Evolutionary conservation across 2,329 filamentous ascomycete genomes (phyloP).

Genomic region (Ascocoryne sarcoides): DNA sequence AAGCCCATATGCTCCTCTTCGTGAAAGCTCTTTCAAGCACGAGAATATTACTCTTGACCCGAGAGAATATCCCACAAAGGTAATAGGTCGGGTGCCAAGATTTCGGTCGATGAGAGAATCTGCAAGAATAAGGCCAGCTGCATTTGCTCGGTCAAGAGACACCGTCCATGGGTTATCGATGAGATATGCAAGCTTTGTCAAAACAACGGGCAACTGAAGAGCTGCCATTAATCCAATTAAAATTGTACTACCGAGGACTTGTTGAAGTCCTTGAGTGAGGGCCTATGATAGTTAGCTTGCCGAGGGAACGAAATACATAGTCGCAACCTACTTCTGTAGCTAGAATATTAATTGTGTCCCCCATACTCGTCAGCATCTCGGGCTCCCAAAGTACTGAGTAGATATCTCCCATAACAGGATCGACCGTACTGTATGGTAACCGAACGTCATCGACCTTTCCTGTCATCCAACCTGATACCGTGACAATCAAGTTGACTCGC

Average conservation of each 20-base stretch:
- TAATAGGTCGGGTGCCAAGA: slow-evolving; percentile 82
- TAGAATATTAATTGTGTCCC: slow-evolving; percentile 96
- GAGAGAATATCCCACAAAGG: slow-evolving; percentile 88
- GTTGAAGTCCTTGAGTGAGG: slow-evolving; percentile 90
- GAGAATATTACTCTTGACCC: slow-evolving; percentile 89
- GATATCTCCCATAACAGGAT: slow-evolving; percentile 95
- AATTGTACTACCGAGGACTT: slow-evolving; percentile 85
- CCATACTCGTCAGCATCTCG: slow-evolving; percentile 95
- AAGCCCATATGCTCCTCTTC: slow-evolving; percentile 74
- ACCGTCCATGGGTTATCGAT: slow-evolving; percentile 99
- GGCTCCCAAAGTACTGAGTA: slow-evolving; percentile 98
- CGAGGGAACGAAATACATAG: too few relatives aligned
- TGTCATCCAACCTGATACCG: slow-evolving; percentile 96
- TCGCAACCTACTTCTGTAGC: slow-evolving; percentile 91
- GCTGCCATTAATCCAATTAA: slow-evolving; percentile 86
- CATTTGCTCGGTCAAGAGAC: slow-evolving; percentile 82
- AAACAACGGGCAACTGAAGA: slow-evolving; percentile 79
- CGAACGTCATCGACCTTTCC: slow-evolving; percentile 96
- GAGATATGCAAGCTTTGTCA: slow-evolving; percentile 89
- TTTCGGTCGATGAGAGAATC: slow-evolving; percentile 91
- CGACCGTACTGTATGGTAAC: slow-evolving; percentile 89
- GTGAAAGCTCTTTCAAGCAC: slow-evolving; percentile 77
- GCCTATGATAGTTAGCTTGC: slow-evolving; percentile 49
- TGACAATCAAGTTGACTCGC: slow-evolving; percentile 88
- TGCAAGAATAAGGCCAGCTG: slow-evolving; percentile 83